Conservation (phyloP, 129 eudicot species). For the Calendula officinalis region DNA sequence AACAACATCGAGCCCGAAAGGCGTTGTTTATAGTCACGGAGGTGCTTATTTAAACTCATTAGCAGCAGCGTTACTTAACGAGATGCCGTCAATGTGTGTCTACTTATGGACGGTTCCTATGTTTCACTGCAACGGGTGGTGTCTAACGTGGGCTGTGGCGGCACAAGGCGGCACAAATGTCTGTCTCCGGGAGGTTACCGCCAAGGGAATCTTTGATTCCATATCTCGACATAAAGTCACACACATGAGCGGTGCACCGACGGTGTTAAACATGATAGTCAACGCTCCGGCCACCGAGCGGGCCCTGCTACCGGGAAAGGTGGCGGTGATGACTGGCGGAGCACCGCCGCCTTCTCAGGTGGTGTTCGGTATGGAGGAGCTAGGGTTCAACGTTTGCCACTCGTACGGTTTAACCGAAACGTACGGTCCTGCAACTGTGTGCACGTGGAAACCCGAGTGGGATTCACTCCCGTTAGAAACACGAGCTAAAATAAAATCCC, state of each 20-base stretch:
- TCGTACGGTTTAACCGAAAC: slow-evolving; percentile 45
- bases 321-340: slow-evolving; percentile 40
- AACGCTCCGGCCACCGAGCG: slow-evolving; percentile 21
- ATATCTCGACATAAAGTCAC: slow-evolving; percentile 35
- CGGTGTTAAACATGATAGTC: slow-evolving; percentile 36
- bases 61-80: slow-evolving; percentile 18
- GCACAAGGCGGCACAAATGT: slow-evolving; percentile 42
- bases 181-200: slow-evolving; percentile 32
- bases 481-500: slow-evolving; percentile 33
- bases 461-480: slow-evolving; percentile 26
- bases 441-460: slow-evolving; percentile 51
- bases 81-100: slow-evolving; percentile 30
- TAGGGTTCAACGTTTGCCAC: slow-evolving; percentile 40
- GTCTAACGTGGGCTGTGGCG: slow-evolving; percentile 40
- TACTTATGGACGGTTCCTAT: slow-evolving; percentile 44
- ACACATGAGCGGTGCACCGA: slow-evolving; percentile 44
- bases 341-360: slow-evolving; percentile 53
- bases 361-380: slow-evolving; percentile 30
- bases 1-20: slow-evolving; percentile 42
- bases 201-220: slow-evolving; percentile 22
- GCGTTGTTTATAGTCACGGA: slow-evolving; percentile 43
- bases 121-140: slow-evolving; percentile 54
- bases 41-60: slow-evolving; percentile 41
- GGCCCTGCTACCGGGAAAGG: slow-evolving; percentile 29
- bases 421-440: slow-evolving; percentile 32